Evolutionary conservation across 1,284 basidiomycete genomes (phyloP), one percentile per base, ranked within the genome.

Genomic region (Xerocomus nothofagi): DNA sequence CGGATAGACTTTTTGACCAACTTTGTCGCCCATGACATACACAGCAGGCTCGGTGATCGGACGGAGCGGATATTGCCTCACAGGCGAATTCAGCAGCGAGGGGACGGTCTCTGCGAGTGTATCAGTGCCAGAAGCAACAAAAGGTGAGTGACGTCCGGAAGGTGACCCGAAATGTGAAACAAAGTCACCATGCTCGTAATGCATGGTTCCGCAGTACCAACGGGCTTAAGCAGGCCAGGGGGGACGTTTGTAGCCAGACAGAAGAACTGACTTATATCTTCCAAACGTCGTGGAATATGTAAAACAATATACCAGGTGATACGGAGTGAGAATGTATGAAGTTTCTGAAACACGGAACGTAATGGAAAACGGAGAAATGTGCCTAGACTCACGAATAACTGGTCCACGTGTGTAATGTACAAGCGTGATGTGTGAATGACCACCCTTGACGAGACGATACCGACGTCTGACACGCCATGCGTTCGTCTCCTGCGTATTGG

Each of bases 361-460:
- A 48, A 46, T 18, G 34, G 24, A 38, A 46, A 52, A 40, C n/a
- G 47, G 27, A 52, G 23, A 18, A 32, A 24, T 23, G 46, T 14
- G 46, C 21, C 50, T 39, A 23, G 50, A 79, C 85, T 66, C 63
- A 88, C 86, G 75, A 44, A 76, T 72, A 12, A 73, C 57, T 26
- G 75, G 81, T 4, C 84, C 84, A 57, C 83, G 77, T 27, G 79
- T 73, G 63, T 90, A 91, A 59, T 91, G 87, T 1, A 89, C 77
- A 14, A 91, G 76, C 20, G 81, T 74, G 17, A 91, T 75, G 48
- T 81, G 78, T 0, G 82, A 77, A 56, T 87, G 79, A 0, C 86
- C 86, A 18, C 86, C 86, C 62, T 86, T 87, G 39, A 71, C 53
- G 29, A 91, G 72, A 30, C 88, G 82, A 62, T 79, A 91, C 6